Evolutionary conservation across 139 green algal species (phyloP), one percentile per base, ranked within the genome.

Genomic region (Chlamydomonas eustigma): DNA sequence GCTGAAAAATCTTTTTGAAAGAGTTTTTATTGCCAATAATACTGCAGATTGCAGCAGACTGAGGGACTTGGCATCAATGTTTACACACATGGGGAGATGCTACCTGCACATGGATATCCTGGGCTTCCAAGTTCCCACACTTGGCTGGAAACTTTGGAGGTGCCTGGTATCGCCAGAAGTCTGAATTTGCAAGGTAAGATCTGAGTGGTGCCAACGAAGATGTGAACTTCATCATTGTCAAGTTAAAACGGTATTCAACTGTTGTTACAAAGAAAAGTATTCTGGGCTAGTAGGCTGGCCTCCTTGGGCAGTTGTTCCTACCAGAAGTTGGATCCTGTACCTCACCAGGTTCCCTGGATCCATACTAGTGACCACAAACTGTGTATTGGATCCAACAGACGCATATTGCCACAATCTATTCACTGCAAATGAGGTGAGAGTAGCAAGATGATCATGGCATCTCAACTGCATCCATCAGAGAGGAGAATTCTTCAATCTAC

Each of bases 61-160:
- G 68, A 75, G 68, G 68, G 68, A n/a, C 58, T 37, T n/a, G 68
- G 68, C 35, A 63, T 75, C 68, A 75, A 75, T 38, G 76, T 94
- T 12, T 94, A 92, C 88, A 94, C 89, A n/a, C 89, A 93, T 69
- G 88, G 88, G 18, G 89, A 93, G 88, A 90, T 93, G 84, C 82
- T 93, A 67, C 89, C 89, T 18, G 89, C 85, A 0, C 89, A 94
- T 52, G 87, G 83, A 35, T 94, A 94, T 85, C 89, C 89, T 28
- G 82, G 66, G 1, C 81, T 93, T 22, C 81, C 65, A 89, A 88
- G 79, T 88, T 81, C 79, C 69, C 25, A 5, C 58, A 78, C 28
- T 51, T 33, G 33, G 32, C 39, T 0, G 79, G 66, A 5, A 51
- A 84, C 73, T 78, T 50, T n/a, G 73, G 73, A 52, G 73, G 73